Evolutionary conservation across 768 basidiomycete species (phyloP).

Genomic region (Polyporus arcularius): DNA sequence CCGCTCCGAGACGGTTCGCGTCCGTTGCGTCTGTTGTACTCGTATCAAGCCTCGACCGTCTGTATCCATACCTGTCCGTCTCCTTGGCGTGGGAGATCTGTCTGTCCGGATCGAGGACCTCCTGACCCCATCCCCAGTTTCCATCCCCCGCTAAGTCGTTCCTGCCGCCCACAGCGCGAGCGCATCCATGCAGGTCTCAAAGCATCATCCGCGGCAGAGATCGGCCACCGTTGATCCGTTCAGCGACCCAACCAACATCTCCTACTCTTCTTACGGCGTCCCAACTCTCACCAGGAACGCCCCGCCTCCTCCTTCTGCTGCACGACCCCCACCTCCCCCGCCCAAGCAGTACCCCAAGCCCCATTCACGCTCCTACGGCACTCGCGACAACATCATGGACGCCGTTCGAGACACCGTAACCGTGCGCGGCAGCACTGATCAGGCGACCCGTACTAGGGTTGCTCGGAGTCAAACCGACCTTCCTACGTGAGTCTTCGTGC

Average conservation of each 20-base stretch:
- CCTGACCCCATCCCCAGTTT: slow-evolving; percentile 15
- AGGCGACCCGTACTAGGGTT: slow-evolving; percentile 47
- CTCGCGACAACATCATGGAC: slow-evolving; percentile 53
- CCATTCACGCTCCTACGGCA: slow-evolving; percentile 31
- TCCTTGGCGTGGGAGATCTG: slow-evolving; percentile 29
- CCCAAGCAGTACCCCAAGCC: slow-evolving; percentile 38
- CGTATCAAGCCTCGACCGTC: slow-evolving; percentile 1
- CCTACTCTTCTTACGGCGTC: slow-evolving; percentile 33
- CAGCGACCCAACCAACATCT: slow-evolving; percentile 30
- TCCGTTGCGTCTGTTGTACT: not conserved
- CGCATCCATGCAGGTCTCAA: slow-evolving; percentile 30
- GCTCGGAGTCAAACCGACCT: slow-evolving; percentile 59
- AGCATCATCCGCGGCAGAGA: slow-evolving; percentile 29
- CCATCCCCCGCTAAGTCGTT: slow-evolving; percentile 1
- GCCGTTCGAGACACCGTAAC: slow-evolving; percentile 72
- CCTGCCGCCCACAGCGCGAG: slow-evolving; percentile 14
- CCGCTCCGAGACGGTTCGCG: not conserved
- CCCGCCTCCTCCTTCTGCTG: slow-evolving; percentile 3
- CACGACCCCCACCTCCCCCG: slow-evolving; percentile 34
- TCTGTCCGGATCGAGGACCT: slow-evolving; percentile 13
- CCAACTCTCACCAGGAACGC: slow-evolving; percentile 32
- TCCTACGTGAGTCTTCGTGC: slow-evolving; percentile 47
- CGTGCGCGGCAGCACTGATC: slow-evolving; percentile 45
- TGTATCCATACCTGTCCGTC: not conserved
- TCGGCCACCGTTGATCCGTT: slow-evolving; percentile 30